Evolutionary conservation across 306 rosid genomes (phyloP).

Genomic region (Herpetospermum pedunculosum): DNA sequence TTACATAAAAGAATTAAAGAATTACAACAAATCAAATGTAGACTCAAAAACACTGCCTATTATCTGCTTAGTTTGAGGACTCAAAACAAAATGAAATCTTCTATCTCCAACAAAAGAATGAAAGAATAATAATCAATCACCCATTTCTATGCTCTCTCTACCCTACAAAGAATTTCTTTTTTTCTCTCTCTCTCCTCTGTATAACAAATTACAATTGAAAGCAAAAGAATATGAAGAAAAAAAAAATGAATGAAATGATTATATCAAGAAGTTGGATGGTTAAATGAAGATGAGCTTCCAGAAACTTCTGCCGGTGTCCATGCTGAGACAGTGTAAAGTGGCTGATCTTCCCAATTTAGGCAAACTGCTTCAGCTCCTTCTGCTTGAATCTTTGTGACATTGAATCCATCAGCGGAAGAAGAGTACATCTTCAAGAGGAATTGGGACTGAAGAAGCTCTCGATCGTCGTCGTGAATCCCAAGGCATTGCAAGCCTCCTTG

Average conservation of each 20-base stretch:
- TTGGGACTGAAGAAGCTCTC: conserved; percentile 58
- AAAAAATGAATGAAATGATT: neutral
- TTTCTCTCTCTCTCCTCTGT: neutral
- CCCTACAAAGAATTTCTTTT: conserved; percentile 1
- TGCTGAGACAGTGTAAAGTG: conserved; percentile 72
- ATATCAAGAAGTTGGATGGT: conserved; percentile 19
- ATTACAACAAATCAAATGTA: neutral
- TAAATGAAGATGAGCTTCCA: conserved; percentile 56
- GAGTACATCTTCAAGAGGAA: conserved; percentile 70
- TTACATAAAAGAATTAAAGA: conserved; percentile 1
- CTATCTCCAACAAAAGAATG: conserved; percentile 7
- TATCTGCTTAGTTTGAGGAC: neutral
- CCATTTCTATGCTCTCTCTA: neutral
- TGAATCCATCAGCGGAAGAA: conserved; percentile 26
- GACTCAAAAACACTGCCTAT: neutral
- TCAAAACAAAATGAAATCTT: neutral
- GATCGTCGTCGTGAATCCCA: conserved; percentile 29
- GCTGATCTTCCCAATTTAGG: conserved; percentile 63
- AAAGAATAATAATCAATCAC: neutral
- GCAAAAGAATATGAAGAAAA: neutral
- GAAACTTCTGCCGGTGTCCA: conserved; percentile 62
- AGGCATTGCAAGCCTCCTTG: conserved; percentile 53
- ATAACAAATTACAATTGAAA: neutral
- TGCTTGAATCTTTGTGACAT: conserved; percentile 37
- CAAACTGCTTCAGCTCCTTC: conserved; percentile 44